Evolutionary conservation across 768 basidiomycete genomes (phyloP).

Genomic region (Dentipellis sp.): DNA sequence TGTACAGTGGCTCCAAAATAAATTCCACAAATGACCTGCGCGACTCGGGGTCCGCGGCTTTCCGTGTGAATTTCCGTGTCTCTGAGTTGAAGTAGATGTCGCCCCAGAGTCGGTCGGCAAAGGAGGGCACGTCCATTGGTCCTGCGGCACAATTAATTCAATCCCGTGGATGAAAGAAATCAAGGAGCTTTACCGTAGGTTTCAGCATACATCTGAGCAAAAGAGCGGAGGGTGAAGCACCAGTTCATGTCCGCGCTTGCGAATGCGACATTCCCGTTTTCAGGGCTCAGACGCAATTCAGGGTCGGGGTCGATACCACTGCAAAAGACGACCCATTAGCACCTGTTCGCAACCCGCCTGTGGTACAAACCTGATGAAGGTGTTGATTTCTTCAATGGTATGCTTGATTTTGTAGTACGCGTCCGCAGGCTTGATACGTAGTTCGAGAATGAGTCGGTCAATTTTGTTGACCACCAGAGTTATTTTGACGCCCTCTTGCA

Average conservation of each 20-base stretch:
- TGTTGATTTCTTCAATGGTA: slow-evolving; percentile 97
- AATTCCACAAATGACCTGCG: slow-evolving; percentile 90
- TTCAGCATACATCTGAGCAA: slow-evolving; percentile 94
- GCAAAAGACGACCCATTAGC: neutral
- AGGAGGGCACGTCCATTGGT: slow-evolving; percentile 70
- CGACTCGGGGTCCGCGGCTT: slow-evolving; percentile 69
- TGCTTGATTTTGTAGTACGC: slow-evolving; percentile 99
- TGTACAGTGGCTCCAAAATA: slow-evolving; percentile 93
- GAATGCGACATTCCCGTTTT: slow-evolving; percentile 94
- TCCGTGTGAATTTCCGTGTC: slow-evolving; percentile 83
- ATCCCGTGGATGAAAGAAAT: neutral
- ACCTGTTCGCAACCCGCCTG: neutral
- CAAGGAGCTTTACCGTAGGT: slow-evolving; percentile 56
- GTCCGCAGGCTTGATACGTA: slow-evolving; percentile 90
- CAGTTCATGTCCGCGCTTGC: slow-evolving; percentile 96
- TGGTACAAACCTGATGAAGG: slow-evolving; percentile 72
- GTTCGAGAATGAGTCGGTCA: slow-evolving; percentile 92
- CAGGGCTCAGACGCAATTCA: slow-evolving; percentile 81
- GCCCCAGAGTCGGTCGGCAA: slow-evolving; percentile 93
- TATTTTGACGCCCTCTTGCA: slow-evolving; percentile 84
- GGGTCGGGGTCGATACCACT: slow-evolving; percentile 86
- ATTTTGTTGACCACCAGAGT: slow-evolving; percentile 96
- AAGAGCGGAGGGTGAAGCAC: slow-evolving; percentile 92
- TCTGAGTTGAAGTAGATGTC: slow-evolving; percentile 91
- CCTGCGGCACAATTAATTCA: slow-evolving; percentile 29